A percentile compares a stretch with the other conserved stretches of the same genome.
These are phyloP conservation scores for Macrophomina phaseolina DNA, from an alignment of 2,329 filamentous ascomycete species.

Conservation along the genomic window DNA sequence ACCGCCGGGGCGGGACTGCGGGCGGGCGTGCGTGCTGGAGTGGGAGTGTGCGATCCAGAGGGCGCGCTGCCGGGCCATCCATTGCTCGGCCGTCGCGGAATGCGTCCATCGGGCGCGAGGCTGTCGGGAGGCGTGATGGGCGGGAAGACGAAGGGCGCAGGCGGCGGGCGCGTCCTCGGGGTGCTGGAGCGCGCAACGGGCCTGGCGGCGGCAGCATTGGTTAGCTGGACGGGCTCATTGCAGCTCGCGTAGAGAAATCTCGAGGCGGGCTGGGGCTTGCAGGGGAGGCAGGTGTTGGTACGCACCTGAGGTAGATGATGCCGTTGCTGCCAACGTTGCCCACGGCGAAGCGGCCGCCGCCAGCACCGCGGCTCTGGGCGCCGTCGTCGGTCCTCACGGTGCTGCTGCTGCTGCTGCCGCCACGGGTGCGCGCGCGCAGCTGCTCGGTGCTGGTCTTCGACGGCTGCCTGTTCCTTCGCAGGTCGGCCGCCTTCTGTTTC, in stretches of 20 bases:
- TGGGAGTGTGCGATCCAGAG: constrained; percentile 42
- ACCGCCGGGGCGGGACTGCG: constrained; percentile 28
- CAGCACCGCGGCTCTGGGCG: constrained; percentile 28
- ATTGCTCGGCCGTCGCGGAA: constrained; percentile 39
- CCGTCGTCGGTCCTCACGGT: constrained; percentile 37
- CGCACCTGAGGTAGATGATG: constrained; percentile 52
- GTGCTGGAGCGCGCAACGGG: constrained; percentile 44
- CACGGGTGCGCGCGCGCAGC: constrained; percentile 39
- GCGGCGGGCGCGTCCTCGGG: constrained; percentile 40
- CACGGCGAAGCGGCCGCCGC: constrained; percentile 50
- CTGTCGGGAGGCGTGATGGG: constrained; percentile 45
- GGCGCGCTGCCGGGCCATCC: constrained; percentile 42
- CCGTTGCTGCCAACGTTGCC: constrained; percentile 54
- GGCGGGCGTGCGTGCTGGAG: constrained; percentile 35
- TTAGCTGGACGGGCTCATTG: constrained; percentile 29
- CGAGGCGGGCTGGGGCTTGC: constrained; percentile 6
- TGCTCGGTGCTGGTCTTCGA: constrained; percentile 46
- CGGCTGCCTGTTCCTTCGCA: constrained; percentile 30
- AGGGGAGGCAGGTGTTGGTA: constrained; percentile 34
- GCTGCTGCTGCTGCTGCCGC: constrained; percentile 42
- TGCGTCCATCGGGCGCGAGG: constrained; percentile 37
- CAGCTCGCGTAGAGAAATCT: constrained; percentile 16
- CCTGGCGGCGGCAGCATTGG: constrained; percentile 33
- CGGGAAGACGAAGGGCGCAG: constrained; percentile 47
- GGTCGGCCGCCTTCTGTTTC: constrained; percentile 35